Evolutionary conservation across 345 rosid species (phyloP).

Genomic region (Aegle marmelos): DNA sequence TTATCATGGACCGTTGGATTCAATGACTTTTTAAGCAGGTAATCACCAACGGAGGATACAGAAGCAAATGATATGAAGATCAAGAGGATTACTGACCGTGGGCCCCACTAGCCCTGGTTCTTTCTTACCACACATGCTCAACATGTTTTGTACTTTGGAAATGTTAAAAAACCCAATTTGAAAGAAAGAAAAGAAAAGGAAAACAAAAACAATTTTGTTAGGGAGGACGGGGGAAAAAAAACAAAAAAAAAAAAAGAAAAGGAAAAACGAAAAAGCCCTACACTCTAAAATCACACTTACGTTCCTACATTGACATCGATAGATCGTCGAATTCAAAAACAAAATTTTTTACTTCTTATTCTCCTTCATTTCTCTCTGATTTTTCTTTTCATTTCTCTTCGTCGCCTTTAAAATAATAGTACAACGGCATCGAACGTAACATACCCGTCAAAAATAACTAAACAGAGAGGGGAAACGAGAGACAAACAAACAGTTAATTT

Average conservation of each 20-base stretch:
- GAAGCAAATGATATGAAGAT: too few relatives aligned
- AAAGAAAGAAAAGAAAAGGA: neutral
- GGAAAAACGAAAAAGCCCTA: constrained; percentile 25
- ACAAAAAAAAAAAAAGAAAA: neutral
- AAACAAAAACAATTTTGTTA: too few relatives aligned
- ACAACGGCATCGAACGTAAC: neutral
- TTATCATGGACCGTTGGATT: too few relatives aligned
- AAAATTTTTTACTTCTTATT: neutral
- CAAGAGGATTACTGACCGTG: too few relatives aligned
- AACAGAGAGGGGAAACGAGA: neutral
- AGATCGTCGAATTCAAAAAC: neutral
- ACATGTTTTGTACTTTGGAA: neutral
- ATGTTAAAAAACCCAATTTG: neutral
- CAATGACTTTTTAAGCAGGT: too few relatives aligned
- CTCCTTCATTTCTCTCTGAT: neutral
- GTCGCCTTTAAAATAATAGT: neutral
- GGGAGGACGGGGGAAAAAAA: too few relatives aligned
- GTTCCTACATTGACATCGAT: neutral
- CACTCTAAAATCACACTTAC: neutral
- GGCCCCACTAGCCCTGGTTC: neutral
- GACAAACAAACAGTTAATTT: neutral
- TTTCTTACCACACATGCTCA: neutral
- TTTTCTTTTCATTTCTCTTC: neutral
- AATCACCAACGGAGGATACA: too few relatives aligned
- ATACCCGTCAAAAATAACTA: neutral